A percentile compares a stretch with the other conserved stretches of the same genome.
Evolutionary conservation across 1,284 basidiomycete genomes (phyloP).

Genomic region (Anthracocystis walkeri): DNA sequence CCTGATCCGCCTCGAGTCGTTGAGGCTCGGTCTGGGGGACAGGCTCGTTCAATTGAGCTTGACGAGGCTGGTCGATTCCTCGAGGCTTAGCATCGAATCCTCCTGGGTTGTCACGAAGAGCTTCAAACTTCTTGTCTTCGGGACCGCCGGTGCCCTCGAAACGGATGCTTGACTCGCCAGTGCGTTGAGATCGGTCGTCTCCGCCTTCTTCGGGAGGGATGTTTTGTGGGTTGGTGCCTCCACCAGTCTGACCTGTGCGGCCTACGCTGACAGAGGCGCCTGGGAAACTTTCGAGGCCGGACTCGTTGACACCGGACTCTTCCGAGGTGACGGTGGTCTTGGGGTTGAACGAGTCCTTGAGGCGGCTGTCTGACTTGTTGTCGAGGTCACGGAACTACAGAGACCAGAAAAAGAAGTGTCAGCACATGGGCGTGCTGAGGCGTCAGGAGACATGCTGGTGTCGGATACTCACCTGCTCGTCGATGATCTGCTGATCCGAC

Average conservation of each 20-base stretch:
- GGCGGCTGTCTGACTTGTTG: constrained; percentile 49
- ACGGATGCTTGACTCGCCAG: constrained; percentile 54
- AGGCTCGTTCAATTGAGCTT: constrained; percentile 48
- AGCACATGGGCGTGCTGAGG: neutral
- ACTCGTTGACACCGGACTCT: constrained; percentile 58
- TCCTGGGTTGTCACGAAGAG: constrained; percentile 52
- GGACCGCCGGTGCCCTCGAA: constrained; percentile 59
- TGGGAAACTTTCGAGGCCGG: constrained; percentile 48
- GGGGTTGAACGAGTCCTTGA: constrained; percentile 53
- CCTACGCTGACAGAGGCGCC: constrained; percentile 54
- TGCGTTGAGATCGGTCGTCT: constrained; percentile 43
- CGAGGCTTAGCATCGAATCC: constrained; percentile 46
- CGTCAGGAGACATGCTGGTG: neutral
- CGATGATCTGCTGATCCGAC: constrained; percentile 61
- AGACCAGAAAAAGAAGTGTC: neutral
- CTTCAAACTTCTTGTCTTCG: constrained; percentile 58
- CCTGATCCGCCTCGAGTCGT: constrained; percentile 54
- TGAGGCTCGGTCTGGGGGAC: constrained; percentile 56
- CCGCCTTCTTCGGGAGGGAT: constrained; percentile 62
- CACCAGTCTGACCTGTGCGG: constrained; percentile 56
- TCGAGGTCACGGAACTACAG: constrained; percentile 42
- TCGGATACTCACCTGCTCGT: constrained; percentile 42
- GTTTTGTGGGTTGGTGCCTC: constrained; percentile 58
- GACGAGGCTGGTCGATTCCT: constrained; percentile 48
- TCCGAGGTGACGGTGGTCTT: constrained; percentile 54